Evolutionary conservation across 345 rosid species (phyloP), one percentile per base, ranked within the genome.

Genomic region (Capsella bursapastoris): DNA sequence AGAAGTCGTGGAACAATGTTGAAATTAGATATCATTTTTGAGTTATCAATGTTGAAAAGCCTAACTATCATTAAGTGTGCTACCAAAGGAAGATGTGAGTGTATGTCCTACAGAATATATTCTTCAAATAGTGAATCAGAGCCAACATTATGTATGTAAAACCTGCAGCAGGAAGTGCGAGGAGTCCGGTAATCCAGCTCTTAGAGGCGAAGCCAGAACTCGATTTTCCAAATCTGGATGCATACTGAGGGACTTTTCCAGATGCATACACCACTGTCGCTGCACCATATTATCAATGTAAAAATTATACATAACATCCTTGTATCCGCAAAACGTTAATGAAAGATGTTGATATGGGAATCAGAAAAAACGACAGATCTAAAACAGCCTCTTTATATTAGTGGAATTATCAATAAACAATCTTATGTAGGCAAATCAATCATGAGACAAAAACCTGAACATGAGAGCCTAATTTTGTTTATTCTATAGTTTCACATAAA

Each of bases 161-260:
- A 93, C 96, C 97, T 93, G 97, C 93, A 0, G 85, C 87, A 38
- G 97, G 96, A 51, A 93, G 64, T n/a, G 89, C 88, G 65, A 90
- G 86, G 41, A 80, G 86, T 60, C 93, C 92, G 0, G 93, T 82
- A 9, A 90, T 75, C 93, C 97, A 93, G 65, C 75, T 84, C 37
- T 80, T 71, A 45, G 86, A 77, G 8, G 78, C 71, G 57, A 75
- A 75, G n/a, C 76, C 72, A 32, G 93, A 88, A 68, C 81, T 84
- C 45, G 83, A 71, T 58, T 74, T 73, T 45, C 85, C 74, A 63
- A 78, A 84, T 40, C 74, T 81, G 1, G 98, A 76, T 70, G 86
- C 85, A 47, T 87, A 61, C 32, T 71, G 74, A 28, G 87, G 75
- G 58, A 78, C 72, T 79, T 85, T 90, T 53, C 89, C 85, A 62